Percentiles rank a stretch among this genome's conserved stretches.
These are phyloP conservation scores for Lachnellula subtilissima DNA, from an alignment of 2,329 filamentous ascomycete species.

Conservation along the genomic window DNA sequence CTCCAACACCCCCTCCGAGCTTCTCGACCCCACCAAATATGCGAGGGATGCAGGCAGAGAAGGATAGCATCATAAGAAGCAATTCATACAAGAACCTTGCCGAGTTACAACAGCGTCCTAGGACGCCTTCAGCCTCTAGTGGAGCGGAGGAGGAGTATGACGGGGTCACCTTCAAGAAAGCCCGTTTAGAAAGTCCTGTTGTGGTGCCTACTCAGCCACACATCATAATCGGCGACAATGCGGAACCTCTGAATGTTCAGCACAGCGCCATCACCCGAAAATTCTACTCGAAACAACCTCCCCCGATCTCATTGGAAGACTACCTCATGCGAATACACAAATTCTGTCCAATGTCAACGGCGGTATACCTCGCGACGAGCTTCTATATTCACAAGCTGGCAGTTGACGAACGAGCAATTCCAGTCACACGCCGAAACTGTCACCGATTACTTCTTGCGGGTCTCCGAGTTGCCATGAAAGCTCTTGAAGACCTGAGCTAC, in stretches of 20 bases:
- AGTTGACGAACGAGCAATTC: constrained; percentile 70
- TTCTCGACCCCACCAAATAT: constrained; percentile 60
- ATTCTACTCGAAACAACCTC: constrained; percentile 86
- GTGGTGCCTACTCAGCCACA: constrained; percentile 40
- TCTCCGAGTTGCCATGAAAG: constrained; percentile 86
- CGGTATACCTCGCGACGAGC: constrained; percentile 85
- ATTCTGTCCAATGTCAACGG: constrained; percentile 90
- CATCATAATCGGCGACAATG: constrained; percentile 61
- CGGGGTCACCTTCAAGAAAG: constrained; percentile 47
- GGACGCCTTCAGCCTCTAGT: constrained; percentile 22
- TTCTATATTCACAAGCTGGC: constrained; percentile 82
- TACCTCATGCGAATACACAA: constrained; percentile 84
- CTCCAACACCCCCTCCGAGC: constrained; percentile 69
- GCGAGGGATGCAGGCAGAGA: constrained; percentile 58
- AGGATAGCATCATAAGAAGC: constrained; percentile 54
- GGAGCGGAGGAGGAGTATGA: constrained; percentile 42
- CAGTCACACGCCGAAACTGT: constrained; percentile 76
- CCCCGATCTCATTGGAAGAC: constrained; percentile 75
- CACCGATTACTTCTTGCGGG: constrained; percentile 83
- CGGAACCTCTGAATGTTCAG: constrained; percentile 70
- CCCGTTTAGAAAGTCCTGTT: constrained; percentile 22
- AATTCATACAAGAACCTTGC: constrained; percentile 44
- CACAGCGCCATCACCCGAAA: constrained; percentile 83
- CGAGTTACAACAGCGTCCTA: constrained; percentile 27
- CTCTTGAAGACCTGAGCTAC: constrained; percentile 87